Base-by-base conservation (phyloP, 768 basidiomycete genomes). In the Boletus vinaceobasis region DNA sequence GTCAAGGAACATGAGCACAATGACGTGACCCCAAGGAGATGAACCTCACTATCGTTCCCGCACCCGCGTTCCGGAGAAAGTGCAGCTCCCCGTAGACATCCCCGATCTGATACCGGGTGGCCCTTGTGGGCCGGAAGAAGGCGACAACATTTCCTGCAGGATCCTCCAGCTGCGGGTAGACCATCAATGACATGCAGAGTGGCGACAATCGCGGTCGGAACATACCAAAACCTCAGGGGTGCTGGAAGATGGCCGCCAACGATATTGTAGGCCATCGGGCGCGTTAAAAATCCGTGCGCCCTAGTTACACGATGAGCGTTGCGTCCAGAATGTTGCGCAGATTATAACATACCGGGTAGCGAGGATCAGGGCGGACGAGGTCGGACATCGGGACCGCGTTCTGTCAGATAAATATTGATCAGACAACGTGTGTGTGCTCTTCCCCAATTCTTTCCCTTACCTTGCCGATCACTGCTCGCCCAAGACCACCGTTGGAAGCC, bases 51-150 rank as follows among this genome's bases (percentile, higher is more conserved):
- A 93, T 88, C 53, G 89, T 89, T 44, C 90, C 89, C 63, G 84
- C 81, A 44, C 91, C 90, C 52, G 87, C 89, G 48, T 75, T 79
- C 65, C 87, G 86, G 70, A 88, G 75, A 70, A 91, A 90, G 67
- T 91, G 89, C 60, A 93, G 78, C 66, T 93, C 90, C 58, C 88
- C 88, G 69, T 86, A 87, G 35, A 92, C 90, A 66, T 93, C 90
- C 58, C 90, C 90, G 60, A 92, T 81, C 68, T 88, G 87, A 77
- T 89, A 92, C 61, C 87, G 86, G 52, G 86, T 87, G 56, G 83
- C 83, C 64, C 85, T 82, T 56, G 84, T 87, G 50, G 86, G 87
- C 48, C 85, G 86, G 78, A 87, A 90, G 72, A 88, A 86, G 36
- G 90, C 90, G 61, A 93, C 85, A 55, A 85, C 77, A 58, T 77